phyloP scores from a whole-genome alignment of 2,329 filamentous ascomycete species.

The Cytospora paraplurivora region DNA sequence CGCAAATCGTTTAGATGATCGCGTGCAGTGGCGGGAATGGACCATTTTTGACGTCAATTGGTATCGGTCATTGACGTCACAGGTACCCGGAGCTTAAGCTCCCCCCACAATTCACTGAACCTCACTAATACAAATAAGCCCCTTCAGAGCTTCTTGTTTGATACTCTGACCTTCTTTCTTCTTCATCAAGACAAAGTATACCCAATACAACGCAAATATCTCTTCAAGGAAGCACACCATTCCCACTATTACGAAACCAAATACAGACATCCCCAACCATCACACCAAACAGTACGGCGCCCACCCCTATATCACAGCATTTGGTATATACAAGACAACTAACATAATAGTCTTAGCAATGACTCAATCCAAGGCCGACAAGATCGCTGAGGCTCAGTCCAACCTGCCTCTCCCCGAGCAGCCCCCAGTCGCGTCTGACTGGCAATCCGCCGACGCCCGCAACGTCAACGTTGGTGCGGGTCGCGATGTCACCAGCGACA shows the following conservation, averaged over 20 bases:
- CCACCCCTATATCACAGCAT: neutral
- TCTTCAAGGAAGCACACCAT: neutral
- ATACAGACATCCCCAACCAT: neutral
- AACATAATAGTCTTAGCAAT: slow-evolving; percentile 38
- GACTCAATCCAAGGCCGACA: slow-evolving; percentile 57
- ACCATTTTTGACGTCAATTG: slow-evolving; percentile 28
- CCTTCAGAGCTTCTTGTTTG: neutral
- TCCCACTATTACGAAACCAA: neutral
- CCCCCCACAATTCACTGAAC: neutral
- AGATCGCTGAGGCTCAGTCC: slow-evolving; percentile 68
- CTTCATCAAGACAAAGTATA: slow-evolving; percentile 14
- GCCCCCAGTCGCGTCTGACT: slow-evolving; percentile 75
- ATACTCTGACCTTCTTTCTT: neutral
- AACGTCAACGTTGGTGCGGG: slow-evolving; percentile 73
- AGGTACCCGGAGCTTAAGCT: slow-evolving; percentile 10
- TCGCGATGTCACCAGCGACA: slow-evolving; percentile 50
- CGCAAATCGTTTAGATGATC: slow-evolving; percentile 16
- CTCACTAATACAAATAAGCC: slow-evolving; percentile 24
- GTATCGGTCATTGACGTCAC: slow-evolving; percentile 23
- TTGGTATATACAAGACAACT: neutral
- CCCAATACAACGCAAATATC: neutral
- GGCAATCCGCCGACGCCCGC: slow-evolving; percentile 69
- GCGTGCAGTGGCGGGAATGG: slow-evolving; percentile 4
- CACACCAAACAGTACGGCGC: slow-evolving; percentile 21
- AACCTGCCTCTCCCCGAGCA: slow-evolving; percentile 81